Conservation (phyloP, 768 basidiomycete genomes). For the Termitomyces sp. region DNA sequence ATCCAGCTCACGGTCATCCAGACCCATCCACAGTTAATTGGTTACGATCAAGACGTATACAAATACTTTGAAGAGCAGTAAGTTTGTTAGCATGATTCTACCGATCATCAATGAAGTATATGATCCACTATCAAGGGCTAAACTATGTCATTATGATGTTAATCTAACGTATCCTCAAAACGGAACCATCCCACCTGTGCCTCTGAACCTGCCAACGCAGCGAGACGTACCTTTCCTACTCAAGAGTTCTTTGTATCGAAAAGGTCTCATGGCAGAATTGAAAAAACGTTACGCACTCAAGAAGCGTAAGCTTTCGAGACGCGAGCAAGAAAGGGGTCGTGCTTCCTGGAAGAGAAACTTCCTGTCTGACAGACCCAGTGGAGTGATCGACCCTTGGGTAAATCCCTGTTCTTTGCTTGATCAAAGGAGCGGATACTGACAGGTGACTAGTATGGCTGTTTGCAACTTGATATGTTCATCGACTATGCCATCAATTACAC, state of each 20-base stretch:
- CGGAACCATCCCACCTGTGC: slow-evolving; percentile 41
- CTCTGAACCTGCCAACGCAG: slow-evolving; percentile 27
- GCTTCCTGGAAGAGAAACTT: slow-evolving; percentile 41
- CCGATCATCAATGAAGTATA: neutral
- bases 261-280: slow-evolving; percentile 17
- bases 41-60: slow-evolving; percentile 61
- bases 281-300: slow-evolving; percentile 18
- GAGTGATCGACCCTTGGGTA: slow-evolving; percentile 53
- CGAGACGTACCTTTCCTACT: slow-evolving; percentile 29
- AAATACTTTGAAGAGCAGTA: slow-evolving; percentile 68
- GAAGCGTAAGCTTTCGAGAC: slow-evolving; percentile 16
- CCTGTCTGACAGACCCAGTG: slow-evolving; percentile 42
- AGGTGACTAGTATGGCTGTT: slow-evolving; percentile 51
- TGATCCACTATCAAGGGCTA: slow-evolving; percentile 30
- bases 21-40: slow-evolving; percentile 74
- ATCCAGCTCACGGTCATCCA: slow-evolving; percentile 50
- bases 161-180: slow-evolving; percentile 67
- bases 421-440: slow-evolving; percentile 1
- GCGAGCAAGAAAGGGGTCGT: slow-evolving; percentile 20
- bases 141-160: slow-evolving; percentile 61
- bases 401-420: slow-evolving; percentile 6
- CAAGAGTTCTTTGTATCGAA: slow-evolving; percentile 11
- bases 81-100: slow-evolving; percentile 20
- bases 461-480: slow-evolving; percentile 56
- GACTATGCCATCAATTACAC: slow-evolving; percentile 75